Evolutionary conservation across 2,329 filamentous ascomycete genomes (phyloP).

Genomic region (Arthrocladium fulminans): DNA sequence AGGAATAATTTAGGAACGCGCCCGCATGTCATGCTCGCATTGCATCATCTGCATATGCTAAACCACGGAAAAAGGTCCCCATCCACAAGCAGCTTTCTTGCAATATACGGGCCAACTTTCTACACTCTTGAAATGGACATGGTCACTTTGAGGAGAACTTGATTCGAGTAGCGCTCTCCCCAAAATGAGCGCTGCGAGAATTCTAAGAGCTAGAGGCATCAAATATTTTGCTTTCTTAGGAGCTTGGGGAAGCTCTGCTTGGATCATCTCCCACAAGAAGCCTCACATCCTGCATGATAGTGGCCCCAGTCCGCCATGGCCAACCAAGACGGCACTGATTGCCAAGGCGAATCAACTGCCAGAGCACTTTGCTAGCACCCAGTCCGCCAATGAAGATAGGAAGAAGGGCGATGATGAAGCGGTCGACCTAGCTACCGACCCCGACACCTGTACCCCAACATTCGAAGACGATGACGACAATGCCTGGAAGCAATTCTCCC

Average conservation of each 20-base stretch:
- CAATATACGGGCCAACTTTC: background rate
- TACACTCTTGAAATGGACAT: background rate
- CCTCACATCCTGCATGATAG: conserved; percentile 15
- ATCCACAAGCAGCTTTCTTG: background rate
- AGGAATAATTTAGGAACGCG: background rate
- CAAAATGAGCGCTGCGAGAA: conserved; percentile 22
- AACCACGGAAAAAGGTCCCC: background rate
- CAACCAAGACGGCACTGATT: conserved; percentile 13
- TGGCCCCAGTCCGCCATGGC: conserved; percentile 6
- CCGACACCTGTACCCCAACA: conserved; percentile 14
- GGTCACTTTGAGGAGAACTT: background rate
- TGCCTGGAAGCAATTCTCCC: conserved; percentile 44
- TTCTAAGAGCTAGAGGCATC: conserved; percentile 10
- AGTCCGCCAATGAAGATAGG: background rate
- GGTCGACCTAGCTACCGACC: conserved; percentile 13
- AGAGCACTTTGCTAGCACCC: conserved; percentile 9
- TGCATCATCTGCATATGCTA: conserved; percentile 2
- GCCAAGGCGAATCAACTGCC: conserved; percentile 12
- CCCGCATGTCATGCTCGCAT: background rate
- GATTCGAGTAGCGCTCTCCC: conserved; percentile 18
- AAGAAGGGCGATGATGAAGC: conserved; percentile 13
- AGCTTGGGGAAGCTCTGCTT: conserved; percentile 9
- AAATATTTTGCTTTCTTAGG: conserved; percentile 15
- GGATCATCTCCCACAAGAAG: conserved; percentile 12
- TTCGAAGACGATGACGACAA: conserved; percentile 27